Base-by-base conservation (phyloP, 2,329 filamentous ascomycete species). In the Cyphellophora attinorum region DNA sequence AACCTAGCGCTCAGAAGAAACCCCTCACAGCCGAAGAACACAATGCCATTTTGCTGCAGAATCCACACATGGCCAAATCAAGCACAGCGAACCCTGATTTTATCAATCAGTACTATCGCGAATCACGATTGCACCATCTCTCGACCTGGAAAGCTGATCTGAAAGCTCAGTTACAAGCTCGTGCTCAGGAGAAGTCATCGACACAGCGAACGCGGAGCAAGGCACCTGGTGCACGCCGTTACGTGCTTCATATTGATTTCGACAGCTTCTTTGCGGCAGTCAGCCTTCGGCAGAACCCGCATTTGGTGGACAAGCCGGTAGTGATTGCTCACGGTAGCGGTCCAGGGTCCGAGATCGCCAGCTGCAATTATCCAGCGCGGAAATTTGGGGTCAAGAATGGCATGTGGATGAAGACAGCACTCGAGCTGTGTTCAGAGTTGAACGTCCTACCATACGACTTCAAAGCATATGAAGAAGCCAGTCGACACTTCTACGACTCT, bases 241-340 rank as follows among this genome's bases (percentile, higher is more conserved):
- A 96, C 50, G 72, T 98, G 34, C 74, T 98, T 52, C 91, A 98
- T 51, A 85, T 98, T 18, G 91, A 98, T 54, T 98, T 98, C 56
- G 93, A 98, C 60, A 91, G 86, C 57, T 98, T 98, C 61, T 98
- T 98, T 58, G 94, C 88, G 39, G 85, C 93, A 0, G 85, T 98
- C 0, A 95, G 91, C 1, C 59, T 81, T 12, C 85, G 86, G 49
- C 81, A 77, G 35, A 69, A 78, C 15, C 86, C 89, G 0, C 76
- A 93, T 13, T 79, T 75, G 40, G 64, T 68, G 25, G 78, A 83
- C 33, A 89, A 86, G 51, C 91, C 93, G 0, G 77, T 81, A 2
- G 91, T 84, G 1, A 83, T 98, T 19, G 89, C 91, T 3, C 91
- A 98, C 52, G 82, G 89, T 4, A 73, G 72, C 29, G 89, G 89